Base-by-base conservation (phyloP, 2,329 filamentous ascomycete genomes). In the Didymella lethalis region DNA sequence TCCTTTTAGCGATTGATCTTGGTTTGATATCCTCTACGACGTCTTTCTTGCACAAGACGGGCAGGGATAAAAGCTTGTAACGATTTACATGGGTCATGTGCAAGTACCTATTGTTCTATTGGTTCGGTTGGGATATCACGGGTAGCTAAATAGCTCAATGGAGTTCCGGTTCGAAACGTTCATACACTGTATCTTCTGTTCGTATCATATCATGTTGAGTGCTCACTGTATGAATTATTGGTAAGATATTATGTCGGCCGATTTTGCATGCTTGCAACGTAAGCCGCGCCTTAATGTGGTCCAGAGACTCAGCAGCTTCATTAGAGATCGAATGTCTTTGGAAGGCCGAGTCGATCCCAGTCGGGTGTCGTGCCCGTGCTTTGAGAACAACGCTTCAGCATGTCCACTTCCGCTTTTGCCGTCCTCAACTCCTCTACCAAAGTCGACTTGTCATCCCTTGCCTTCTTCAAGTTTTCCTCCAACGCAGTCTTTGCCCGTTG, bases 61-160 rank as follows among this genome's bases (percentile, higher is more conserved):
- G 57, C 45, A 68, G 64, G 65, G 62, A 62, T 62, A 65, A 67
- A 68, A 68, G 64, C 63, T 57, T 56, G 57, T 64, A 57, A 70
- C 60, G 65, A 66, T 54, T 64, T 64, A 67, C 36, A 65, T 63
- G 49, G 61, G 56, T 49, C 57, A 50, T 63, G 47, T 55, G 63
- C 52, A 61, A 58, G 61, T 64, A 52, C 44, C 46, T 62, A 57
- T 58, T 61, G 54, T 57, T 58, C 31, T 54, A 54, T 50, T 34
- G 47, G 49, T 52, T 38, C 11, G 48, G 48, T 56, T 53, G 46
- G 63, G 53, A 61, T 54, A 62, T 64, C 64, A 62, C 32, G 64
- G 62, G 62, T 67, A 69, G 68, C 65, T 58, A 61, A 40, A 56
- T 69, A 71, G 68, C 65, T 64, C 52, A 67, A 69, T 63, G 67